phyloP scores from a whole-genome alignment of 2,329 filamentous ascomycete genomes.

The Xylaria multiplex region DNA sequence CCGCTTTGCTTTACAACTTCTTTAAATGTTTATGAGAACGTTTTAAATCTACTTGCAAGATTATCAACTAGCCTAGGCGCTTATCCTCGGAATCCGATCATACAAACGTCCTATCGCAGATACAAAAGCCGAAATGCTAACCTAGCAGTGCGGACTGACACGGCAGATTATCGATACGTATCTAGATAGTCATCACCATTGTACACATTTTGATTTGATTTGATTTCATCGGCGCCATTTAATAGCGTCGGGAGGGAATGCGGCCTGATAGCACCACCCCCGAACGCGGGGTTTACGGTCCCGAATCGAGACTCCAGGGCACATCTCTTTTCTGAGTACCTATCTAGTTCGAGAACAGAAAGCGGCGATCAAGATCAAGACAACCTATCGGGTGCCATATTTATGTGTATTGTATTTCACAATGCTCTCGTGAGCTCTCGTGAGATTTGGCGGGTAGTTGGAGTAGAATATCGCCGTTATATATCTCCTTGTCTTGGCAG shows the following conservation, averaged over 20 bases:
- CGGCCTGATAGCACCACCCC: not conserved
- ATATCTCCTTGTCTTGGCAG: slow-evolving; percentile 40
- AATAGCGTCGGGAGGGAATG: not conserved
- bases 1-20: not conserved
- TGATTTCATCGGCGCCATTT: not conserved
- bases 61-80: not conserved
- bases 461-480: slow-evolving; percentile 39
- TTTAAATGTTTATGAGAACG: not conserved
- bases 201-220: not conserved
- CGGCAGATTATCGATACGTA: not conserved
- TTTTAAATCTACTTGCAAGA: not conserved
- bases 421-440: not conserved
- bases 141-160: not conserved
- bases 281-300: not conserved
- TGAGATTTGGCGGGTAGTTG: slow-evolving; percentile 16
- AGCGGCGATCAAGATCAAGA: not conserved
- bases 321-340: too few species aligned
- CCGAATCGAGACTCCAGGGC: too few species aligned
- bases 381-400: not conserved
- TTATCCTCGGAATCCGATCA: not conserved
- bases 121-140: not conserved
- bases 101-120: not conserved
- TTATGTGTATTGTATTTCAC: not conserved
- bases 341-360: not conserved
- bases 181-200: not conserved